These are phyloP conservation scores for Pseudogymnoascus sp. DNA, from an alignment of 2,329 filamentous ascomycete species.

Conservation along the genomic window DNA sequence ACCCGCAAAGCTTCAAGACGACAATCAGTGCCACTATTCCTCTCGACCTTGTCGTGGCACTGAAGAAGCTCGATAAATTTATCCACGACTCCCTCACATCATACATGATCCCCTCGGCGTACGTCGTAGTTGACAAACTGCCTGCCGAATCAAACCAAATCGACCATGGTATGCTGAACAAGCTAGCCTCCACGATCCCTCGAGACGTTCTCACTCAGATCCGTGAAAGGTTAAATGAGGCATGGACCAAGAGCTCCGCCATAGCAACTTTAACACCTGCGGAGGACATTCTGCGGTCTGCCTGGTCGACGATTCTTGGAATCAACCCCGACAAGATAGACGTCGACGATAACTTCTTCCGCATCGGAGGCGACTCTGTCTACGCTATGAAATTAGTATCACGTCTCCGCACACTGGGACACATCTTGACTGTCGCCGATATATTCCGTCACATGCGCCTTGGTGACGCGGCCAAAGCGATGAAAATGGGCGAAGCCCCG, in stretches of 20 bases:
- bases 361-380: slow-evolving; percentile 31
- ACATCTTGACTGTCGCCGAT: slow-evolving; percentile 35
- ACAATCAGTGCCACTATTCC: slow-evolving; percentile 21
- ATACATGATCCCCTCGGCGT: slow-evolving; percentile 39
- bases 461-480: slow-evolving; percentile 20
- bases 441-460: slow-evolving; percentile 31
- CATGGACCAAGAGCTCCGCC: slow-evolving; percentile 27
- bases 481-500: slow-evolving; percentile 25
- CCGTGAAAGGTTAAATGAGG: slow-evolving; percentile 22
- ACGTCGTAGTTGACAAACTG: slow-evolving; percentile 34
- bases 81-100: slow-evolving; percentile 37
- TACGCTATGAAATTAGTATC: slow-evolving; percentile 39
- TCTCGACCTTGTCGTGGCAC: slow-evolving; percentile 25
- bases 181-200: slow-evolving; percentile 25
- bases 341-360: slow-evolving; percentile 33
- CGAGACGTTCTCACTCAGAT: slow-evolving; percentile 17
- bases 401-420: slow-evolving; percentile 17
- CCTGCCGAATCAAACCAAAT: slow-evolving; percentile 23
- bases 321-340: slow-evolving; percentile 24
- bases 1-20: slow-evolving; percentile 15
- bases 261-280: slow-evolving; percentile 27
- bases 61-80: slow-evolving; percentile 35
- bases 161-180: slow-evolving; percentile 29
- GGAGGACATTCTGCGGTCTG: slow-evolving; percentile 29
- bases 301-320: slow-evolving; percentile 26